These are phyloP conservation scores for Nematodospora anomalae DNA, from an alignment of 1,139 yeast genomes.

Conservation along the genomic window DNA sequence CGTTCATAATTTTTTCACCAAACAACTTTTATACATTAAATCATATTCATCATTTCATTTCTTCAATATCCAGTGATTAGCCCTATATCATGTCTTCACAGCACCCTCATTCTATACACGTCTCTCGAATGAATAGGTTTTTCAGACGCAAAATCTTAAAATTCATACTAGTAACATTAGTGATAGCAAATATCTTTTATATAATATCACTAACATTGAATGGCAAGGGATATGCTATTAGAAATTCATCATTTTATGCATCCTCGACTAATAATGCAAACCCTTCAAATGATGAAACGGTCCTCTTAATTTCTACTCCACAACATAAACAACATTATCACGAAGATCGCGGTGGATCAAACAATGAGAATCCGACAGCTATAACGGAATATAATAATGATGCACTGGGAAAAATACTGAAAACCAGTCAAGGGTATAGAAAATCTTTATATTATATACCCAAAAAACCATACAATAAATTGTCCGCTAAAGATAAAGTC, in stretches of 20 bases:
- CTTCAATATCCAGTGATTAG: no score
- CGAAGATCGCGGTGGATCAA: constrained; percentile 9
- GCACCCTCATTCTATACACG: no score
- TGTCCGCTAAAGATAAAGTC: constrained; percentile 21
- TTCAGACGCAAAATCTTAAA: constrained; percentile 20
- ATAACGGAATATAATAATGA: no score
- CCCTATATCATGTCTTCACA: no score
- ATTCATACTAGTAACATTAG: constrained; percentile 20
- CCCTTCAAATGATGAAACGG: constrained; percentile 7
- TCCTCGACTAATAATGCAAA: neutral
- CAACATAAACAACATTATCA: constrained; percentile 7
- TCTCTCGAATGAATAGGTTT: constrained; percentile 9
- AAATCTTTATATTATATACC: constrained; percentile 16
- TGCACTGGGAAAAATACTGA: no score
- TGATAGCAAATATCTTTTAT: constrained; percentile 22
- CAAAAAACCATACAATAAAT: constrained; percentile 18
- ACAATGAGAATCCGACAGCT: no score
- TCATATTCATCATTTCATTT: no score
- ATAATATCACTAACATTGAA: constrained; percentile 20
- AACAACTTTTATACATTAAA: no score
- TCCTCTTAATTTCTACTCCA: constrained; percentile 6
- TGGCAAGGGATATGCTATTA: no score
- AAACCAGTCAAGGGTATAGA: neutral
- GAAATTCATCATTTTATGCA: constrained; percentile 12
- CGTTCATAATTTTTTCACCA: no score